A percentile compares a stretch with the other conserved stretches of the same genome.
phyloP scores from a whole-genome alignment of 805 yeast species.

The Ogataea ganodermae region DNA sequence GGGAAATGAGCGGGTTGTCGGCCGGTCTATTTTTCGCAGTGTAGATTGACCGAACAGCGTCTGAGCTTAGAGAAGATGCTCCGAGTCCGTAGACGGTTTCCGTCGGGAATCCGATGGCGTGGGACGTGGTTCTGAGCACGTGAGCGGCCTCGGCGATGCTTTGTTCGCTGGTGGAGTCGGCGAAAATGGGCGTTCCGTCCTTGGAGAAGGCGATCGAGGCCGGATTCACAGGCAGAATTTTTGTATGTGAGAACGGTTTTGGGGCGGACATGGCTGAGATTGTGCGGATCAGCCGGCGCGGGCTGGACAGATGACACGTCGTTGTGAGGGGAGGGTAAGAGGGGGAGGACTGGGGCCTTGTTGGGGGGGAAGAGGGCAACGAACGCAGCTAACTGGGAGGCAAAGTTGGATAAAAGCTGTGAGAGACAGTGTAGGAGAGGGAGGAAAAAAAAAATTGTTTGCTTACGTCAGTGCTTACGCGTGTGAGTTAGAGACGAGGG shows the following conservation, averaged over 20 bases:
- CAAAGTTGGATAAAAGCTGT: no score
- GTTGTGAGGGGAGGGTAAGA: no score
- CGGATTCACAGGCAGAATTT: constrained; percentile 57
- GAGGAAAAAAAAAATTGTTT: no score
- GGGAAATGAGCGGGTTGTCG: constrained; percentile 93
- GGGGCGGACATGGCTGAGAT: not conserved
- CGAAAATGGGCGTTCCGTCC: constrained; percentile 39
- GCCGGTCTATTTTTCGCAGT: constrained; percentile 91
- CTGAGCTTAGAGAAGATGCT: constrained; percentile 76
- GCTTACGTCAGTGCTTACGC: no score
- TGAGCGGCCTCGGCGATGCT: constrained; percentile 61
- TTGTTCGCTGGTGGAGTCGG: constrained; percentile 52
- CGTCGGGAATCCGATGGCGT: constrained; percentile 91
- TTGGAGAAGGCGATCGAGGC: constrained; percentile 49
- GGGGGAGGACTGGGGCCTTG: not conserved
- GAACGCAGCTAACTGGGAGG: no score
- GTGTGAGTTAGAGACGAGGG: no score
- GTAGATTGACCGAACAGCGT: constrained; percentile 75
- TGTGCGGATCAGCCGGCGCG: no score
- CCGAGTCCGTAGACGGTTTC: constrained; percentile 98
- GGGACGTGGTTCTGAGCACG: constrained; percentile 48
- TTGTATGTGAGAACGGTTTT: constrained; percentile 32
- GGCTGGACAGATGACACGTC: no score
- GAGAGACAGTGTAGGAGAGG: not conserved
- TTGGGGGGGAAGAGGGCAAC: not conserved